Evolutionary conservation across 2,329 filamentous ascomycete species (phyloP), one percentile per base, ranked within the genome.

Genomic region (Alternaria burnsii): DNA sequence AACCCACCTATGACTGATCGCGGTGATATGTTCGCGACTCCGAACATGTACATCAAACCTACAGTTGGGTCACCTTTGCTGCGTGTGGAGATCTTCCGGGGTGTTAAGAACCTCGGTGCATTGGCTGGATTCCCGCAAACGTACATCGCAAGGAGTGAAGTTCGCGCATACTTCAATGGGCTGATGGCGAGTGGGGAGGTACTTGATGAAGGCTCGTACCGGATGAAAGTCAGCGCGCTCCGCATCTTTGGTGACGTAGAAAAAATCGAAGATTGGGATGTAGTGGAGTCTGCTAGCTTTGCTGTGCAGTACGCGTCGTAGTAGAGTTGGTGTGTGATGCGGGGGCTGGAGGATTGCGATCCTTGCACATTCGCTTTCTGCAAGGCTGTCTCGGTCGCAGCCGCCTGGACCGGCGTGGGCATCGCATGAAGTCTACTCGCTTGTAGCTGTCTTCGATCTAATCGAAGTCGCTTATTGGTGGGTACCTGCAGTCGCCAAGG

Each of bases 121-220:
- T 52, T 65, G 30, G 59, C 62, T 10, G 59, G 59, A 2, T 66
- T 52, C 11, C 61, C 61, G 5, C 57, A 36, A 32, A 56, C 43
- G n/a, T 56, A 67, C 32, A 12, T 65, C 10, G 20, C 58, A 2
- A 54, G 67, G 4, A 24, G 20, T 0, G 56, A 52, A 5, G 10
- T 41, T 18, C 44, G 48, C 9, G 58, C 54, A 9, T 54, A 42
- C 18, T 68, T 63, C 32, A 62, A 70, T n/a, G 68, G 69, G 5
- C 34, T 63, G 36, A 22, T 71, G 20, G 63, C 62, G 5, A 56
- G 68, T 48, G 66, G 62, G 3, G 59, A 41, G 10, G 58, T 62
- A 16, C 55, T 64, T 11, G 61, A 63, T 10, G 65, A 61, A 14
- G 67, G 67, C 3, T 47, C 30, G 26, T 71, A 71, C 14, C 59